Evolutionary conservation across 1,139 yeast genomes (phyloP).

Genomic region (Torulaspora pretoriensis): DNA sequence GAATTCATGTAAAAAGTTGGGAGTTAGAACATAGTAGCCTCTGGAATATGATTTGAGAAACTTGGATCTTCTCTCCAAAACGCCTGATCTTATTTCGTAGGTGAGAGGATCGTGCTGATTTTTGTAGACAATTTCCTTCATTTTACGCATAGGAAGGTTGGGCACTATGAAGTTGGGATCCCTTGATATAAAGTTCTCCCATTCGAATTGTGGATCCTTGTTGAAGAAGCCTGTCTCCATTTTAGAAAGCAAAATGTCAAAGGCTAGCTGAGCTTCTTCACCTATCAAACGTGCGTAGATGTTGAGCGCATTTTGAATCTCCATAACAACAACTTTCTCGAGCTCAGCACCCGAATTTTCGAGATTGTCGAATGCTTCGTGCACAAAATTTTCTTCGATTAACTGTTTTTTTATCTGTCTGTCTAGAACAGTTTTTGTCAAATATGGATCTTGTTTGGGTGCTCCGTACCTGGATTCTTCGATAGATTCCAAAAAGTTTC

Average conservation of each 20-base stretch:
- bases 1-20: slow-evolving; percentile 85
- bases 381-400: slow-evolving; percentile 77
- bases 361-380: slow-evolving; percentile 82
- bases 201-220: slow-evolving; percentile 76
- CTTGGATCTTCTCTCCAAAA: slow-evolving; percentile 84
- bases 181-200: slow-evolving; percentile 77
- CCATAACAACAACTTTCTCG: slow-evolving; percentile 82
- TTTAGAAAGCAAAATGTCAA: slow-evolving; percentile 61
- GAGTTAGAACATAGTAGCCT: slow-evolving; percentile 89
- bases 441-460: slow-evolving; percentile 64
- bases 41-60: slow-evolving; percentile 82
- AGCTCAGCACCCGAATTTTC: slow-evolving; percentile 86
- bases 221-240: slow-evolving; percentile 70
- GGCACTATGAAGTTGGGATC: slow-evolving; percentile 79
- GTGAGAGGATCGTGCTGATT: slow-evolving; percentile 70
- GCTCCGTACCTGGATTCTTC: slow-evolving; percentile 40
- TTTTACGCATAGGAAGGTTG: slow-evolving; percentile 61
- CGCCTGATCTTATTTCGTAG: slow-evolving; percentile 70
- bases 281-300: slow-evolving; percentile 65
- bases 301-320: slow-evolving; percentile 75
- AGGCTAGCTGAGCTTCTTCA: slow-evolving; percentile 64
- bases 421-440: slow-evolving; percentile 68
- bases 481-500: slow-evolving; percentile 45
- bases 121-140: slow-evolving; percentile 59
- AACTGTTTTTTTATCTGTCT: slow-evolving; percentile 72